Evolutionary conservation across 139 green algal species (phyloP).

Genomic region (Marvania coccoides): DNA sequence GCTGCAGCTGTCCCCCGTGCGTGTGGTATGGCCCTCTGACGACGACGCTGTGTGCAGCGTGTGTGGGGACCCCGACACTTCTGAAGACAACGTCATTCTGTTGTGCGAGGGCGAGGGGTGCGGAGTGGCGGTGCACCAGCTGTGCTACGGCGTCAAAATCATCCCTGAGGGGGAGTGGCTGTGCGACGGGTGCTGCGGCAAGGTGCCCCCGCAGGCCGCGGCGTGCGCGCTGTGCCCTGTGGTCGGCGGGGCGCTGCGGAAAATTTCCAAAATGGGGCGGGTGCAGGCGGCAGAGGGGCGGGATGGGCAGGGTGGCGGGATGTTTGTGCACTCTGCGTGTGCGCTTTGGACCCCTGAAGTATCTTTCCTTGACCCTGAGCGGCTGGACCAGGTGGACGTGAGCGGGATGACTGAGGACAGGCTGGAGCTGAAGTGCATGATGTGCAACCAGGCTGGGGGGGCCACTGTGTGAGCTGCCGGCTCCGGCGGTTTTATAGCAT

Average conservation of each 20-base stretch:
- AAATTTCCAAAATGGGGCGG: constrained; percentile 5
- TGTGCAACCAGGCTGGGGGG: constrained; percentile 37
- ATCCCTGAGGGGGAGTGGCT: constrained; percentile 29
- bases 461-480: constrained; percentile 22
- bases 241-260: constrained; percentile 13
- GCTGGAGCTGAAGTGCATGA: constrained; percentile 14
- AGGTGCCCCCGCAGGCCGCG: constrained; percentile 4
- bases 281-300: neutral
- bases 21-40: neutral
- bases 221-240: constrained; percentile 32
- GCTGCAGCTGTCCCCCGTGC: neutral
- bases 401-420: constrained; percentile 11
- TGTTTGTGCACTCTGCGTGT: constrained; percentile 26
- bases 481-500: neutral
- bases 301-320: neutral
- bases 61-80: constrained; percentile 19
- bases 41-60: constrained; percentile 24
- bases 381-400: constrained; percentile 17
- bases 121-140: constrained; percentile 28
- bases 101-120: constrained; percentile 36
- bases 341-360: constrained; percentile 34
- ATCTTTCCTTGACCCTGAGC: constrained; percentile 7
- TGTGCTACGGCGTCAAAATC: constrained; percentile 26
- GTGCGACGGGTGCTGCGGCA: constrained; percentile 23
- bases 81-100: constrained; percentile 32